Evolutionary conservation across 805 yeast genomes (phyloP).

Genomic region (Schizosaccharomyces pombe): DNA sequence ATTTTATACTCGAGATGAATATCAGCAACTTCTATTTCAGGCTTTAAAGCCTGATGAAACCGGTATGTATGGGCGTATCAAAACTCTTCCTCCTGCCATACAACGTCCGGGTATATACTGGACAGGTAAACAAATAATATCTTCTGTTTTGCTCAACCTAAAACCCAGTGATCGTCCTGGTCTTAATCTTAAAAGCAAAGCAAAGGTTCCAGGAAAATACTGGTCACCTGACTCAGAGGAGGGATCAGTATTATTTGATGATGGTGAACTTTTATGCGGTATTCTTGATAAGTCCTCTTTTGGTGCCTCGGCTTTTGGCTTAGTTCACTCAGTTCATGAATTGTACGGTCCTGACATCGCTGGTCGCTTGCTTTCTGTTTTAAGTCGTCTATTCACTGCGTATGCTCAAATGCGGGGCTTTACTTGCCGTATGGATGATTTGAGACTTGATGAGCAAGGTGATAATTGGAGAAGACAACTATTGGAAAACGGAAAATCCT

Average conservation of each 20-base stretch:
- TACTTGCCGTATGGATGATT: conserved; percentile 99
- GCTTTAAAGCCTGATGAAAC: conserved; percentile 92
- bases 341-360: conserved; percentile 81
- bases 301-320: conserved; percentile 92
- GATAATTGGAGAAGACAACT: conserved; percentile 72
- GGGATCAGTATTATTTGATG: conserved; percentile 59
- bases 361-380: conserved; percentile 70
- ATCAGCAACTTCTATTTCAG: conserved; percentile 83
- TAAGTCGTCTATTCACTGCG: conserved; percentile 85
- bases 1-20: conserved; percentile 71
- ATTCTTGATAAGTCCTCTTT: conserved; percentile 92
- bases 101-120: conserved; percentile 72
- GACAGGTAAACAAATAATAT: conserved; percentile 81
- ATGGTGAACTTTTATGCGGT: conserved; percentile 81
- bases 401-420: conserved; percentile 80
- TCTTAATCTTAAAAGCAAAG: conserved; percentile 55
- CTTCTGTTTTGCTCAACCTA: conserved; percentile 74
- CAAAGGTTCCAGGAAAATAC: conserved; percentile 80
- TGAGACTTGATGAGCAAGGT: conserved; percentile 73
- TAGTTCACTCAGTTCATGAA: conserved; percentile 89
- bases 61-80: conserved; percentile 22
- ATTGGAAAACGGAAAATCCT: conserved; percentile 48
- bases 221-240: conserved; percentile 77
- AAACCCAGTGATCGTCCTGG: conserved; percentile 81
- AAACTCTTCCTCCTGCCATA: conserved; percentile 75